phyloP scores from a whole-genome alignment of 345 rosid species.

The Firmiana major region DNA sequence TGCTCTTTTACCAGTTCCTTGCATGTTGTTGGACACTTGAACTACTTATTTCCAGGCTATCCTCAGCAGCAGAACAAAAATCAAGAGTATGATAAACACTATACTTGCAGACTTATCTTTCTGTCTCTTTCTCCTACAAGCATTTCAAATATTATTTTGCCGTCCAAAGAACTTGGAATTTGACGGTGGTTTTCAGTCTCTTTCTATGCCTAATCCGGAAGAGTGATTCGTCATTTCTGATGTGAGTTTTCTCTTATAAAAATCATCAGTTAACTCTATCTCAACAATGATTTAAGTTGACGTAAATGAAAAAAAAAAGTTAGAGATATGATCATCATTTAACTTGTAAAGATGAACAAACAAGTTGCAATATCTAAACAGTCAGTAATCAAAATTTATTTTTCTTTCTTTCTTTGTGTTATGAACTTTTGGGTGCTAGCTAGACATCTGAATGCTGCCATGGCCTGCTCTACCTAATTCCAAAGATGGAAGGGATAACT shows the following conservation, averaged over 20 bases:
- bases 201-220: neutral
- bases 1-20: too few species aligned
- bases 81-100: neutral
- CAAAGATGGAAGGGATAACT: neutral
- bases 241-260: too few species aligned
- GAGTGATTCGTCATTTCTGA: neutral
- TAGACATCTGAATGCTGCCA: neutral
- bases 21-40: too few species aligned
- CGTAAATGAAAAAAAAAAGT: too few species aligned
- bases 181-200: neutral
- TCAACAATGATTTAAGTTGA: too few species aligned
- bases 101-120: neutral
- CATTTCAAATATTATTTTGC: neutral
- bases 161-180: neutral
- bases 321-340: neutral
- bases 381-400: neutral
- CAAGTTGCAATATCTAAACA: neutral
- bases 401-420: neutral
- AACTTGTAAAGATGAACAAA: neutral
- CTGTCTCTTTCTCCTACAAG: neutral
- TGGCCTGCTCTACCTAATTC: neutral
- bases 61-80: too few species aligned
- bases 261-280: too few species aligned
- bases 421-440: neutral
- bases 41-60: too few species aligned